A percentile compares a stretch with the other conserved stretches of the same genome.
Evolutionary conservation across 306 rosid genomes (phyloP).

Genomic region (Nissolia schottii): DNA sequence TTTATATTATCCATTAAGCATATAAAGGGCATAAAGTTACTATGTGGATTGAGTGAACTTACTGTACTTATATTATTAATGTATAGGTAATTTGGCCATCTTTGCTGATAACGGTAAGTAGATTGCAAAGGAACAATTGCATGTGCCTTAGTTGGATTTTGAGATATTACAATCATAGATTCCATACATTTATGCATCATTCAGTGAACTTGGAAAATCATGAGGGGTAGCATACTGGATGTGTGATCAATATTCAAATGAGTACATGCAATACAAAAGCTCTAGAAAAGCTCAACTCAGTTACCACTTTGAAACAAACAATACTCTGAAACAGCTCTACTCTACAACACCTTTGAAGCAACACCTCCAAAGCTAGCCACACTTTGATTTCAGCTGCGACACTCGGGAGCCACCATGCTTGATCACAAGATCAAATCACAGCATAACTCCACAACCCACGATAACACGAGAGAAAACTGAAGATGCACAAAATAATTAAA

Average conservation of each 20-base stretch:
- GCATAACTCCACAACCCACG: too few species aligned
- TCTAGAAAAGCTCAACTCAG: too few species aligned
- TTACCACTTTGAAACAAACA: too few species aligned
- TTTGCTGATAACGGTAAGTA: neutral
- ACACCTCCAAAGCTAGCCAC: too few species aligned
- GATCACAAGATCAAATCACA: too few species aligned
- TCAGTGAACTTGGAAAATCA: neutral
- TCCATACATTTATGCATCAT: neutral
- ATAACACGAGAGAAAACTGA: too few species aligned
- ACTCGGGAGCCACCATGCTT: too few species aligned
- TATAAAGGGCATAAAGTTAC: neutral
- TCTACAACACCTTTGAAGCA: too few species aligned
- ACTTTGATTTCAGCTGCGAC: too few species aligned
- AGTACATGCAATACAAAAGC: neutral
- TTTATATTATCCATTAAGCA: neutral
- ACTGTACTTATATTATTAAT: neutral
- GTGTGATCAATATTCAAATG: neutral
- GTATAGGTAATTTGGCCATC: conserved; percentile 6
- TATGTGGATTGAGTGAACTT: conserved; percentile 1
- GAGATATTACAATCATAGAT: neutral
- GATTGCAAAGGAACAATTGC: neutral
- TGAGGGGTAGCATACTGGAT: neutral
- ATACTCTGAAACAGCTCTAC: too few species aligned
- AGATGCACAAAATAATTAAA: too few species aligned
- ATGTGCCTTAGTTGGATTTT: neutral